These are phyloP conservation scores for Lindgomyces ingoldianus DNA, from an alignment of 495 filamentous ascomycete species.

Conservation along the genomic window DNA sequence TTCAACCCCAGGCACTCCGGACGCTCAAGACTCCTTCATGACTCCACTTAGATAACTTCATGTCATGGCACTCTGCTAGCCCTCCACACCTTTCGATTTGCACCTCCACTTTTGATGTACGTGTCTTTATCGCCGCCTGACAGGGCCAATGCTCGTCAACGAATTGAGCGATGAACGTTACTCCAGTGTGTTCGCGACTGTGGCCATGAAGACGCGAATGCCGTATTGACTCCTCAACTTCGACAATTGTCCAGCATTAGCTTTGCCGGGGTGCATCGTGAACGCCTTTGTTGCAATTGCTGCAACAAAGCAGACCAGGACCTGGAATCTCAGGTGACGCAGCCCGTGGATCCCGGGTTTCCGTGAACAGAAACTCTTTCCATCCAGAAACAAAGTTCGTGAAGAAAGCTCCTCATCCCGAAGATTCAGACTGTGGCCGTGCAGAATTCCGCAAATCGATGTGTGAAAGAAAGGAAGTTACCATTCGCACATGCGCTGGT, in stretches of 20 bases:
- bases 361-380: constrained; percentile 34
- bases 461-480: constrained; percentile 10
- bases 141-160: constrained; percentile 27
- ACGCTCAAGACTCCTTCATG: constrained; percentile 18
- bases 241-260: constrained; percentile 10
- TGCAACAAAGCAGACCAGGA: constrained; percentile 24
- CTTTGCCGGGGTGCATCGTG: constrained; percentile 16
- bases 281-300: constrained; percentile 19
- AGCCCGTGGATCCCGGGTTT: constrained; percentile 14
- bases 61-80: constrained; percentile 37
- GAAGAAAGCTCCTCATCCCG: constrained; percentile 23
- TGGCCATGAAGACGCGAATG: constrained; percentile 4
- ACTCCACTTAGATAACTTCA: constrained; percentile 34
- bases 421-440: neutral
- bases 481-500: constrained; percentile 1
- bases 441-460: constrained; percentile 1
- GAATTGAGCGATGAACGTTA: constrained; percentile 22
- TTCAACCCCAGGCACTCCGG: constrained; percentile 23
- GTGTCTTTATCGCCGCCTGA: constrained; percentile 32
- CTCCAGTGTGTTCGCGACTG: constrained; percentile 17
- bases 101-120: constrained; percentile 38
- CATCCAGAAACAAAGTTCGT: constrained; percentile 22
- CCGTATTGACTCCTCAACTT: constrained; percentile 17
- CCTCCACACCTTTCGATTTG: constrained; percentile 38
- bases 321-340: constrained; percentile 16